These are phyloP conservation scores for Thelonectria olida DNA, from an alignment of 2,329 filamentous ascomycete genomes.

Conservation along the genomic window DNA sequence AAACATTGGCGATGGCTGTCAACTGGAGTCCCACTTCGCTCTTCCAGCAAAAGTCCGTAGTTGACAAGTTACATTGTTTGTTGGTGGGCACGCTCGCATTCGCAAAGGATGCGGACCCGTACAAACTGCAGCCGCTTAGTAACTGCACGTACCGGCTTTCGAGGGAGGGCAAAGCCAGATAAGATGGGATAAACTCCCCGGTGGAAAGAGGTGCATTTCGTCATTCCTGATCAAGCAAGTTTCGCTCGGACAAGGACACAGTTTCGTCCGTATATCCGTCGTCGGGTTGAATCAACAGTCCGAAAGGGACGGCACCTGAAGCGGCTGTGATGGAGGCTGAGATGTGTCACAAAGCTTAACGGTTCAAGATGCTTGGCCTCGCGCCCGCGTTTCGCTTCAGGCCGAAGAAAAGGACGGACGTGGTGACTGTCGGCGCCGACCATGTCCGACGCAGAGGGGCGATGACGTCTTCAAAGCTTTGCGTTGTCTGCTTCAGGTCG, in stretches of 20 bases:
- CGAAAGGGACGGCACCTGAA: not conserved
- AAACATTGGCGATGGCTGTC: not conserved
- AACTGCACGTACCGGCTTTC: not conserved
- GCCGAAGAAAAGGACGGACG: not conserved
- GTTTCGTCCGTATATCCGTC: not conserved
- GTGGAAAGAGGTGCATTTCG: not conserved
- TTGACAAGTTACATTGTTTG: not conserved
- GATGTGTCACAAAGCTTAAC: not conserved
- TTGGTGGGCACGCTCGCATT: not conserved
- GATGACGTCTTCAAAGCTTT: slow-evolving; percentile 18
- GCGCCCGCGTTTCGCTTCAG: not conserved
- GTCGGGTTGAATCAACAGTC: not conserved
- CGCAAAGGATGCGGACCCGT: not conserved
- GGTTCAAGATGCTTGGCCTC: not conserved
- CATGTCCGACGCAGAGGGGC: slow-evolving; percentile 1
- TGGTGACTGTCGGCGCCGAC: not conserved
- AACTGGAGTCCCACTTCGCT: slow-evolving; percentile 1
- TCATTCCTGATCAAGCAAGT: not conserved
- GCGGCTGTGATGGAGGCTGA: not conserved
- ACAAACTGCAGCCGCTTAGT: slow-evolving; percentile 7
- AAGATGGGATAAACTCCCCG: not conserved
- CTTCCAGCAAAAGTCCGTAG: not conserved
- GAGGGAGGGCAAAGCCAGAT: not conserved
- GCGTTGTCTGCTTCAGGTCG: too few species aligned
- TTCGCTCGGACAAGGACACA: not conserved